A percentile compares a stretch with the other conserved stretches of the same genome.
Evolutionary conservation across 2,329 filamentous ascomycete genomes (phyloP).

Genomic region (Nannizzia gypsea): DNA sequence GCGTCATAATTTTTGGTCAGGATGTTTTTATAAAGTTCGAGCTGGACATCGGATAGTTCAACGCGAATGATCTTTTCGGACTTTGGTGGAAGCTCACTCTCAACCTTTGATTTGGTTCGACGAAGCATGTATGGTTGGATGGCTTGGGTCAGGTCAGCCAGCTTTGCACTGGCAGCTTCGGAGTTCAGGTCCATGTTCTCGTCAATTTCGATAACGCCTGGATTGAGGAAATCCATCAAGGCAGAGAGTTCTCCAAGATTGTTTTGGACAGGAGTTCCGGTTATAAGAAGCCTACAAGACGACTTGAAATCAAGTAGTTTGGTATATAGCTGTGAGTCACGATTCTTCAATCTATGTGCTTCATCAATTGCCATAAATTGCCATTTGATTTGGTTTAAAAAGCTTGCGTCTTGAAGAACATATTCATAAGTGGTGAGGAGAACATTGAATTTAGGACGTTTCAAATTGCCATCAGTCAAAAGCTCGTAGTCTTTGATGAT

Average conservation of each 20-base stretch:
- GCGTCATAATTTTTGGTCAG: constrained; percentile 92
- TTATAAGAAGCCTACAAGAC: constrained; percentile 83
- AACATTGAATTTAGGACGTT: constrained; percentile 93
- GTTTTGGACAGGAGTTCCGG: constrained; percentile 94
- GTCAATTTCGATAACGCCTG: constrained; percentile 83
- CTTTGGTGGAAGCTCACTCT: constrained; percentile 91
- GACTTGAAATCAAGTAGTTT: constrained; percentile 77
- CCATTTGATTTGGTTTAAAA: constrained; percentile 87
- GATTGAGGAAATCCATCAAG: constrained; percentile 90
- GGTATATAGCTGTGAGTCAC: constrained; percentile 83
- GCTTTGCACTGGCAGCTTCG: constrained; percentile 72
- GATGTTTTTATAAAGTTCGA: constrained; percentile 99
- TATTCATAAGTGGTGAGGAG: constrained; percentile 96
- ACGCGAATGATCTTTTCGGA: constrained; percentile 98
- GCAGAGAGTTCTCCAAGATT: constrained; percentile 86
- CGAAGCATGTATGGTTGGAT: constrained; percentile 93
- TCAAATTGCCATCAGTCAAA: constrained; percentile 70
- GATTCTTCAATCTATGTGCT: constrained; percentile 91
- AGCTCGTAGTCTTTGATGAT: constrained; percentile 88
- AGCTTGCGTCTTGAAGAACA: constrained; percentile 72
- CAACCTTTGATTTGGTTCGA: constrained; percentile 92
- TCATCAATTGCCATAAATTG: constrained; percentile 94
- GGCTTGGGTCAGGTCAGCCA: constrained; percentile 69
- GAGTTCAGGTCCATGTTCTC: constrained; percentile 78
- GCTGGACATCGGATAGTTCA: constrained; percentile 86